Evolutionary conservation across 2,329 filamentous ascomycete species (phyloP), one percentile per base, ranked within the genome.

Genomic region (Coniochaeta sp.): DNA sequence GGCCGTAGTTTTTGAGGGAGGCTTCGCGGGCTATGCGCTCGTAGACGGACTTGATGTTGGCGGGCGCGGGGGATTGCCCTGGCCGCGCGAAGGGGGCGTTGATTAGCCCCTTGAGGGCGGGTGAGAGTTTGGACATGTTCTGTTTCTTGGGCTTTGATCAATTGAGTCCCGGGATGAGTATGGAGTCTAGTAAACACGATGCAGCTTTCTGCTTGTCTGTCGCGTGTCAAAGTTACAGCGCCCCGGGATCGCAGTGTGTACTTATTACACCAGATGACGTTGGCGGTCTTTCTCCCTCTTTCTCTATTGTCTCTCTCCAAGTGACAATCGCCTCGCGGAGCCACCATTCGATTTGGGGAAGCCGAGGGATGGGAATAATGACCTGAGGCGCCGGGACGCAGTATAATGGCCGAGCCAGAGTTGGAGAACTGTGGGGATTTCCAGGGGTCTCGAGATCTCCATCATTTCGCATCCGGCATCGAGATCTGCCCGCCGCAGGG

Each of bases 81-180:
- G 87, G 83, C 1, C 79, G 76, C 40, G 87, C 82, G 60, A 83
- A 79, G 4, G 85, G 77, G 53, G 85, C 80, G 61, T 86, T 86
- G 70, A 91, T 85, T 56, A 91, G 79, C 46, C 82, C 77, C 70
- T 91, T 91, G 59, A 92, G 76, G 48, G 81, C 71, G 1, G 79
- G 74, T 1, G 86, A 87, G 18, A 92, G 77, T 66, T 88, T 91
- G 6, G 86, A 83, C 86, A 89, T 90, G 58, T 62, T 68, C 53
- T 52, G 55, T 26, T 12, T 48, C 27, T 38, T 28, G 20, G 46
- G 53, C 48, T 32, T n/a, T 9, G 30, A 32, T 9, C 42, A 27
- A 27, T 46, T 27, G 42, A 46, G 30, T 32, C n/a, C n/a, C 30
- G 30, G 30, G 30, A 9, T 32, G 30, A 9, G 30, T 32, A 9